Percentiles rank a stretch among this genome's conserved stretches.
Evolutionary conservation across 2,329 filamentous ascomycete species (phyloP).

Genomic region (Tolypocladium nubicola): DNA sequence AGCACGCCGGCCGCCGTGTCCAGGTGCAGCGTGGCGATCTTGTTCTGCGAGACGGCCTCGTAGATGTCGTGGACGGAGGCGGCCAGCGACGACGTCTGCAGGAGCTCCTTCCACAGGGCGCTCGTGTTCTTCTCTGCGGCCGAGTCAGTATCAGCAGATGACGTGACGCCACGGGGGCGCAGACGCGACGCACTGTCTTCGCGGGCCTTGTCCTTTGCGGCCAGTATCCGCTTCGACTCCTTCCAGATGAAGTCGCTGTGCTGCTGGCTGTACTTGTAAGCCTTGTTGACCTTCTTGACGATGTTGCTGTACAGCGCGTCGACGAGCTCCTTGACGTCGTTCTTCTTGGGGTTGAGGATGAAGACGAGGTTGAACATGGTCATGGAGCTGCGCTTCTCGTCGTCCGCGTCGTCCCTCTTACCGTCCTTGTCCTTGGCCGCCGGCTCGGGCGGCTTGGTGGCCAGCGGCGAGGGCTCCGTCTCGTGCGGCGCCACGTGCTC

Average conservation of each 20-base stretch:
- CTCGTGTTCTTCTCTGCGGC: slow-evolving; percentile 46
- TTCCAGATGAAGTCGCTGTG: slow-evolving; percentile 85
- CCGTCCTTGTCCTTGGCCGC: slow-evolving; percentile 16
- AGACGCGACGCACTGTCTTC: slow-evolving; percentile 44
- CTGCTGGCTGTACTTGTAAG: slow-evolving; percentile 85
- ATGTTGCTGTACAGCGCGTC: slow-evolving; percentile 78
- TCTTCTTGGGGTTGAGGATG: slow-evolving; percentile 67
- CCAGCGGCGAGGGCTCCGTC: slow-evolving; percentile 12
- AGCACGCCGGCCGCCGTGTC: slow-evolving; percentile 49
- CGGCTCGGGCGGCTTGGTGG: slow-evolving; percentile 13
- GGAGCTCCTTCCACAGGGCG: slow-evolving; percentile 58
- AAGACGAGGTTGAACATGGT: slow-evolving; percentile 98
- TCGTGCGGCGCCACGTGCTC: slow-evolving; percentile 17
- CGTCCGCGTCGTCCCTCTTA: slow-evolving; percentile 38
- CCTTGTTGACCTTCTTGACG: slow-evolving; percentile 85
- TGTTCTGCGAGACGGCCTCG: slow-evolving; percentile 69
- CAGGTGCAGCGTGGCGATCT: slow-evolving; percentile 75
- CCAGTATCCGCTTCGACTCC: slow-evolving; percentile 74
- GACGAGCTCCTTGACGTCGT: slow-evolving; percentile 65
- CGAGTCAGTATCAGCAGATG: background rate
- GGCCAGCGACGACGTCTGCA: slow-evolving; percentile 66
- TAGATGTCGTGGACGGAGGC: slow-evolving; percentile 76
- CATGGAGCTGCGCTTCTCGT: slow-evolving; percentile 62
- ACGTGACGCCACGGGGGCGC: background rate
- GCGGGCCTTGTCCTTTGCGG: slow-evolving; percentile 70